Percentiles rank a stretch among this genome's conserved stretches.
These are phyloP conservation scores for Myochromella boudieri DNA, from an alignment of 768 basidiomycete species.

Conservation along the genomic window DNA sequence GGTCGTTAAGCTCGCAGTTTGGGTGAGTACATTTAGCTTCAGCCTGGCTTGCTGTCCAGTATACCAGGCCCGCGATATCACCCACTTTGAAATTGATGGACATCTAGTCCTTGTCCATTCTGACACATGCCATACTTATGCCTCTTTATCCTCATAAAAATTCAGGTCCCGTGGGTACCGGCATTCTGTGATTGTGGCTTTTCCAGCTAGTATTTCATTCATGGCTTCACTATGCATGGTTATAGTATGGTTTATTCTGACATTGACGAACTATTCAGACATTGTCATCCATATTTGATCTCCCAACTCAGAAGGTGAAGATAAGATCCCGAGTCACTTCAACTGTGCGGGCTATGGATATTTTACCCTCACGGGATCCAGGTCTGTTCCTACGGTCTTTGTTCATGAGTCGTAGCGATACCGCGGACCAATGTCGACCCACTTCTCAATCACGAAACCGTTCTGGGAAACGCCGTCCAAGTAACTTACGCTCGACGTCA, in stretches of 20 bases:
- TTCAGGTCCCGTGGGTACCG: neutral
- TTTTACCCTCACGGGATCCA: slow-evolving; percentile 7
- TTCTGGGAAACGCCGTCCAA: slow-evolving; percentile 14
- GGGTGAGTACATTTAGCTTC: slow-evolving; percentile 47
- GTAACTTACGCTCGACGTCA: slow-evolving; percentile 33
- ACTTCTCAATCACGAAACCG: slow-evolving; percentile 11
- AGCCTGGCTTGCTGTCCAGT: no score
- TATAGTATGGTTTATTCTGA: no score
- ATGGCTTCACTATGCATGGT: no score
- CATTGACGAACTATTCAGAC: slow-evolving; percentile 41
- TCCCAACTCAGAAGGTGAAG: slow-evolving; percentile 56
- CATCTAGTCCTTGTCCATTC: no score
- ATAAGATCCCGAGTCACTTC: slow-evolving; percentile 30
- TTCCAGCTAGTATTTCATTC: no score
- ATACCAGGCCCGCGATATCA: no score
- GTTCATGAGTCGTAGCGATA: slow-evolving; percentile 12
- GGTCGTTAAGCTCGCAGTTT: slow-evolving; percentile 54
- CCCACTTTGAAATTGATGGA: no score
- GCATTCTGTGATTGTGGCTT: neutral
- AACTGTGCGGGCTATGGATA: neutral
- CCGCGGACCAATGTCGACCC: slow-evolving; percentile 5
- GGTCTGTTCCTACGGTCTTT: slow-evolving; percentile 23
- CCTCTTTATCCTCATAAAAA: no score
- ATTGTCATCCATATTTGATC: slow-evolving; percentile 58
- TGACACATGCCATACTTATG: neutral